Conservation (phyloP, 805 yeast genomes). For the Candida caryicola region DNA sequence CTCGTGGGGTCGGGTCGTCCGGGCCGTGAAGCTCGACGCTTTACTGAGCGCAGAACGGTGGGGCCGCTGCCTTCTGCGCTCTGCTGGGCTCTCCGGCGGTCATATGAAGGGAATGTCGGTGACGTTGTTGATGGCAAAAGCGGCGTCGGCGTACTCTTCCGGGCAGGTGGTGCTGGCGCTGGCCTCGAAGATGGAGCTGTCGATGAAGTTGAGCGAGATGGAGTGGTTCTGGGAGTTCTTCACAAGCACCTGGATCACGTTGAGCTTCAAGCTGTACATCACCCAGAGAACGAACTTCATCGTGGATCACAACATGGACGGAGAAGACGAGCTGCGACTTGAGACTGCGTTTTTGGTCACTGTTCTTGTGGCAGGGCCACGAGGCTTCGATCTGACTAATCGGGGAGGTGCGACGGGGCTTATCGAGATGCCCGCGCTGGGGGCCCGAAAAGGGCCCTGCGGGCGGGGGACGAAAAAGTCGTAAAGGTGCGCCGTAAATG, state of each 20-base stretch:
- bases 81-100: no score
- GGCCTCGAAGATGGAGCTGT: conserved; percentile 31
- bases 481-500: no score
- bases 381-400: neutral
- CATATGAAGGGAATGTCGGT: conserved; percentile 30
- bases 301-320: neutral
- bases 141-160: conserved; percentile 23
- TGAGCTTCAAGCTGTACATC: conserved; percentile 36
- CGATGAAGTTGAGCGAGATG: conserved; percentile 29
- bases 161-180: conserved; percentile 24
- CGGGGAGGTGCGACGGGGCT: no score
- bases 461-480: no score
- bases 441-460: no score
- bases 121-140: conserved; percentile 22
- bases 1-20: no score
- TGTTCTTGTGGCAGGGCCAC: neutral
- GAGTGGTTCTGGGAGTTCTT: conserved; percentile 32
- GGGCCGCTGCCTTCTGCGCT: no score
- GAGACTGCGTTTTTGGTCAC: no score
- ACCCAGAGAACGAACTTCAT: conserved; percentile 36
- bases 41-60: no score
- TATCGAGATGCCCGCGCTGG: no score
- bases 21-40: no score
- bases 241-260: conserved; percentile 35
- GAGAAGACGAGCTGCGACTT: no score